Percentiles rank a stretch among this genome's conserved stretches.
Evolutionary conservation across 257 asterid genomes (phyloP).

Genomic region (Nicotiana attenuata): DNA sequence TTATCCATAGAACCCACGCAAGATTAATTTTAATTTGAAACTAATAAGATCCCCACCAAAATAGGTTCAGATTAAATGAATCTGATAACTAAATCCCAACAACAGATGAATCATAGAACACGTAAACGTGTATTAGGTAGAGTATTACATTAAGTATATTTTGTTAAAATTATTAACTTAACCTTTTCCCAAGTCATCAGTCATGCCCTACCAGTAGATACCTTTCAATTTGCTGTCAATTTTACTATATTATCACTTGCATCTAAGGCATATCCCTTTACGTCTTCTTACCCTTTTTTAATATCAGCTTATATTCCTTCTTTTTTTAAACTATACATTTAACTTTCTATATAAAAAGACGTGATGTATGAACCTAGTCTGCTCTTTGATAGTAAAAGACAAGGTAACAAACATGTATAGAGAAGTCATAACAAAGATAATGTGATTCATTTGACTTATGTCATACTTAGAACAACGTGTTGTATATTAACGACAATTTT

Average conservation of each 20-base stretch:
- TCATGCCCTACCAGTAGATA: not conserved
- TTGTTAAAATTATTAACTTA: not conserved
- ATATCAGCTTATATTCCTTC: not conserved
- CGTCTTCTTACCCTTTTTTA: too few relatives aligned
- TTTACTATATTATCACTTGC: not conserved
- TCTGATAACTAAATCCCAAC: not conserved
- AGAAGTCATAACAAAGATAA: not conserved
- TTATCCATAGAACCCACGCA: not conserved
- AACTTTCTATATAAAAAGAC: not conserved
- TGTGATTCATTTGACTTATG: not conserved
- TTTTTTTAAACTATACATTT: not conserved
- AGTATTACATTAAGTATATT: not conserved
- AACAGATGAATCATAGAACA: not conserved
- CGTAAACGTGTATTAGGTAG: constrained; percentile 11
- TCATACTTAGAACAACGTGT: not conserved
- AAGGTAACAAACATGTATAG: not conserved
- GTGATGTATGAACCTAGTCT: not conserved
- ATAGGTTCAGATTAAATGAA: not conserved
- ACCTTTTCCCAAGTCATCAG: not conserved
- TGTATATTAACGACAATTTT: not conserved
- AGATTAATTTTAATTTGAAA: not conserved
- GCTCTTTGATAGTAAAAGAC: not conserved
- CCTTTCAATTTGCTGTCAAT: not conserved
- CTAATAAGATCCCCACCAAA: not conserved
- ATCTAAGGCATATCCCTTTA: not conserved